Evolutionary conservation across 75 land plant genomes (phyloP), one percentile per base, ranked within the genome.

Genomic region (Pinus albicaulis): DNA sequence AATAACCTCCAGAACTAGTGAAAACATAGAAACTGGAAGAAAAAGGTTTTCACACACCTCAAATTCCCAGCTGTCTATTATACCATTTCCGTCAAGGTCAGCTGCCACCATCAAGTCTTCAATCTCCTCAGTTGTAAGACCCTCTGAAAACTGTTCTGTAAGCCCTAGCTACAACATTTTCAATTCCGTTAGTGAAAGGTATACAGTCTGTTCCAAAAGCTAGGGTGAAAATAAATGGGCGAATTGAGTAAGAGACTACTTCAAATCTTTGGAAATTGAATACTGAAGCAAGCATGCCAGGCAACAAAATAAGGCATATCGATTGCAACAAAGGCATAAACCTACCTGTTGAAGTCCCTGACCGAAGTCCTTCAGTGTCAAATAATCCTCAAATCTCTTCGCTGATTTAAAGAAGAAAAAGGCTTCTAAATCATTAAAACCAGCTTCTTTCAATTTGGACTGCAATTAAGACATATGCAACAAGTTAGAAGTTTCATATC

Each of bases 331-430:
- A 68, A 8, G 41, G 3, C 52, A 78, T 14, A 48, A 59, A 59
- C 13, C 22, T 79, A 91, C 93, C 86, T 88, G 93, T 41, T 80
- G 59, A 57, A 91, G 86, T 34, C 86, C 90, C 56, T 88, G 83
- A 62, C 83, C 82, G 71, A 91, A 91, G 19, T 83, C 82, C 6
- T 86, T 41, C 60, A 77, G 86, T 25, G 91, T 91, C 7, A 91
- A 81, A 71, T 75, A 80, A 82, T 91, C 89, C 58, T 82, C 80
- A 57, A 77, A 31, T 16, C 31, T 16, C 23, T 74, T 78, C 22
- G 82, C 85, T 25, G 71, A 82, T 57, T 86, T 88, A 58, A 91
- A 75, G 69, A 82, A 89, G 19, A 83, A 86, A 89, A 86, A 91
- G 31, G 91, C 91, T 62, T 86, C 86, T 34, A 76, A 14, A 73